phyloP scores from a whole-genome alignment of 2,329 filamentous ascomycete genomes.

The Cadophora gregata region DNA sequence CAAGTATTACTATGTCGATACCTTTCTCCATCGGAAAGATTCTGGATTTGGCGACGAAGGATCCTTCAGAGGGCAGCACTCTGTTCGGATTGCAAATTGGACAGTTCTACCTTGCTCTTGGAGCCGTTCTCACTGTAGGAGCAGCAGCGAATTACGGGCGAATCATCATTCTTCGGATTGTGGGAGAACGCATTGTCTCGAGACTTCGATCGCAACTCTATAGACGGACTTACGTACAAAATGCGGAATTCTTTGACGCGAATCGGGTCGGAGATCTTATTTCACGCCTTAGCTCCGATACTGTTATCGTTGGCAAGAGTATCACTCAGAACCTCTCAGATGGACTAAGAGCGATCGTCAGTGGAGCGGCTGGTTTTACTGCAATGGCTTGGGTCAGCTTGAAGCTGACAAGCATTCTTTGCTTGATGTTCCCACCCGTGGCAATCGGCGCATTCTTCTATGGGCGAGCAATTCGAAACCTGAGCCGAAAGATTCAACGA shows the following conservation, averaged over 20 bases:
- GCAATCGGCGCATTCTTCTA: slow-evolving; percentile 92
- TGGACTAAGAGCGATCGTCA: slow-evolving; percentile 89
- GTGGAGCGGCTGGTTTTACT: slow-evolving; percentile 84
- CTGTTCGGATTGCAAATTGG: slow-evolving; percentile 85
- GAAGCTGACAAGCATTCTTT: slow-evolving; percentile 85
- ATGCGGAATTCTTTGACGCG: slow-evolving; percentile 98
- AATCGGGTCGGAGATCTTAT: slow-evolving; percentile 97
- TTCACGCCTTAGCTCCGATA: slow-evolving; percentile 92
- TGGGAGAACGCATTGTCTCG: slow-evolving; percentile 93
- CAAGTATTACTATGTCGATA: slow-evolving; percentile 92
- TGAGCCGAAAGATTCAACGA: slow-evolving; percentile 92
- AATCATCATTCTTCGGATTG: slow-evolving; percentile 90
- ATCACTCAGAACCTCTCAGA: slow-evolving; percentile 98
- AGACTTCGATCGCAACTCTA: slow-evolving; percentile 89
- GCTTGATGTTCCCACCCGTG: slow-evolving; percentile 88
- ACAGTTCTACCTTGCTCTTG: slow-evolving; percentile 88
- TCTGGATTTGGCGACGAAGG: slow-evolving; percentile 85
- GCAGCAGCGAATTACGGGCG: slow-evolving; percentile 92
- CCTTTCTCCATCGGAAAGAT: slow-evolving; percentile 97
- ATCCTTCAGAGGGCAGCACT: slow-evolving; percentile 66
- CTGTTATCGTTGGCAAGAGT: slow-evolving; percentile 96
- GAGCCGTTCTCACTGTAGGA: slow-evolving; percentile 76
- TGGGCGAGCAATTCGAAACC: slow-evolving; percentile 83
- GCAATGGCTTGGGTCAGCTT: slow-evolving; percentile 97
- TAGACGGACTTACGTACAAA: slow-evolving; percentile 91